Conservation (phyloP, 2,329 filamentous ascomycete species). For the Simplicillium sp. region DNA sequence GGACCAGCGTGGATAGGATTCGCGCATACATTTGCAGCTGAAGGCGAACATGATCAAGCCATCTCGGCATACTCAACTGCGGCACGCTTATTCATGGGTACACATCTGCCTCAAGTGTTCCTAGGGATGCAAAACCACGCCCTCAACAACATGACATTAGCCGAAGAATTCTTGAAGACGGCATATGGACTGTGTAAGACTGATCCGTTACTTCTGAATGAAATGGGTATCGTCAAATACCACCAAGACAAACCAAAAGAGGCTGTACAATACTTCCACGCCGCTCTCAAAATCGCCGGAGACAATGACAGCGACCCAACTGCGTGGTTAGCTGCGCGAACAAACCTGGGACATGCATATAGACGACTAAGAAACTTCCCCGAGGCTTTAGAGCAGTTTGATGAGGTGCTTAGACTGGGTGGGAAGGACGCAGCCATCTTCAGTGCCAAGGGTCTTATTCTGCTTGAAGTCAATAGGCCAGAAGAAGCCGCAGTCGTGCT, state of each 20-base stretch:
- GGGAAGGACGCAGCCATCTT: constrained; percentile 74
- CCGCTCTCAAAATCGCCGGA: constrained; percentile 66
- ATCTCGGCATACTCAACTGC: constrained; percentile 97
- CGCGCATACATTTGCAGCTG: constrained; percentile 93
- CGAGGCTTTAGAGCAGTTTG: constrained; percentile 70
- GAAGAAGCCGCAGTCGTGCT: constrained; percentile 74
- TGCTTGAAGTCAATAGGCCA: constrained; percentile 65
- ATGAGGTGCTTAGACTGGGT: constrained; percentile 75
- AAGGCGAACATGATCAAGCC: constrained; percentile 96
- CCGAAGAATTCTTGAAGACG: constrained; percentile 87
- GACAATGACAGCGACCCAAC: constrained; percentile 75
- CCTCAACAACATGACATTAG: constrained; percentile 86
- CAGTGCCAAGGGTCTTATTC: constrained; percentile 72
- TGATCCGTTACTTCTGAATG: constrained; percentile 86
- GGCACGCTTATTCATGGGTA: constrained; percentile 89
- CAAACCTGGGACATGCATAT: constrained; percentile 84
- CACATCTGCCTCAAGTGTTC: constrained; percentile 90
- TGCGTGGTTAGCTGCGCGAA: constrained; percentile 75
- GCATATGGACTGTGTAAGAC: constrained; percentile 75
- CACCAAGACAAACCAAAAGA: constrained; percentile 73
- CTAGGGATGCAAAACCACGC: constrained; percentile 97
- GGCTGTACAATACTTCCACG: constrained; percentile 67
- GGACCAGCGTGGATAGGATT: constrained; percentile 98
- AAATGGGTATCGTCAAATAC: constrained; percentile 93
- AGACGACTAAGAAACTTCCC: constrained; percentile 61